These are phyloP conservation scores for Lichtheimia corymbifera DNA, from an alignment of 371 early-diverging fungal genomes.

Conservation along the genomic window DNA sequence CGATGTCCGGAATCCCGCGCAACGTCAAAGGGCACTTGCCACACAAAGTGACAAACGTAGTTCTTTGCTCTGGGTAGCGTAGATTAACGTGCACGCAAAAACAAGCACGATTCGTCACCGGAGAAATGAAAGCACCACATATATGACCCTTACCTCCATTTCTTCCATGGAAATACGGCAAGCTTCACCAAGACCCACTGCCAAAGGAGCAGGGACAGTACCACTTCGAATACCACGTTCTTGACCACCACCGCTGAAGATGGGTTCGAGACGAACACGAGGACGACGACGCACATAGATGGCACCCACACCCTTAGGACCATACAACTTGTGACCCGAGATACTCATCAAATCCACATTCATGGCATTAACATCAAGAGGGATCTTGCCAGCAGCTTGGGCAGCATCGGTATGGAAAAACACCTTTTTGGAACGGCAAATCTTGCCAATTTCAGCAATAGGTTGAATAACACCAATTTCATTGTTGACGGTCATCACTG, in stretches of 20 bases:
- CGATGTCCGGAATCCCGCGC: not conserved
- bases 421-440: conserved; percentile 86
- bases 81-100: conserved; percentile 21
- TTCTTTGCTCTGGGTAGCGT: conserved; percentile 30
- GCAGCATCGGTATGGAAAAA: conserved; percentile 99
- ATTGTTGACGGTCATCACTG: conserved; percentile 99
- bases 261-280: conserved; percentile 92
- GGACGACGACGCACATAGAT: conserved; percentile 97
- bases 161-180: conserved; percentile 87
- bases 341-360: conserved; percentile 98
- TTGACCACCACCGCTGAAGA: conserved; percentile 98
- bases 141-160: conserved; percentile 70
- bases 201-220: conserved; percentile 96
- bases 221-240: conserved; percentile 98
- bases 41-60: conserved; percentile 14
- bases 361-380: conserved; percentile 94
- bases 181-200: conserved; percentile 97
- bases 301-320: conserved; percentile 99
- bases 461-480: conserved; percentile 99
- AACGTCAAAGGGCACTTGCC: not conserved
- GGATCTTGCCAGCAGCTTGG: conserved; percentile 98
- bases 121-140: not conserved
- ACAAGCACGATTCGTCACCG: conserved; percentile 22
- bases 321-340: conserved; percentile 99
- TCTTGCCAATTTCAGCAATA: conserved; percentile 90